phyloP scores from a whole-genome alignment of 2,329 filamentous ascomycete genomes.

The Pseudogymnoascus sp. region DNA sequence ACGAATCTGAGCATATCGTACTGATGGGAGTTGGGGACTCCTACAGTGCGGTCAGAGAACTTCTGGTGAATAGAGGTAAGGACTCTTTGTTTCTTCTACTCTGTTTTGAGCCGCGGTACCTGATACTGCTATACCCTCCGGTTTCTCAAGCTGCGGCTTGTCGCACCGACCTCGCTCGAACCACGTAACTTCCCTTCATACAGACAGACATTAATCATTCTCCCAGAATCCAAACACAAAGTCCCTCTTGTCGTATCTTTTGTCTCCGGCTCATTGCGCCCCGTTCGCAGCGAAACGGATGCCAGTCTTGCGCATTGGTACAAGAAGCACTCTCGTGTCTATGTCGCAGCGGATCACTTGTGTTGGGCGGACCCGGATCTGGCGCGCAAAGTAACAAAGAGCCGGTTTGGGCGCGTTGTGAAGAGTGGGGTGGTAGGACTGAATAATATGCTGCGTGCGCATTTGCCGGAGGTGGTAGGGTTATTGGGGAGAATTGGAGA shows the following conservation, averaged over 20 bases:
- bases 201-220: constrained; percentile 17
- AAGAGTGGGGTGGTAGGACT: constrained; percentile 43
- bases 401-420: constrained; percentile 52
- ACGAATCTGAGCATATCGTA: constrained; percentile 66
- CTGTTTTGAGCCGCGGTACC: neutral
- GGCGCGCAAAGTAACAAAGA: constrained; percentile 50
- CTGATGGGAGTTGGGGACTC: constrained; percentile 86
- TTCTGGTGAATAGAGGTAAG: constrained; percentile 68
- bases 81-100: neutral
- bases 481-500: constrained; percentile 36
- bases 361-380: constrained; percentile 64
- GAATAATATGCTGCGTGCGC: constrained; percentile 49
- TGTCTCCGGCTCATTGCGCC: constrained; percentile 66
- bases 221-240: constrained; percentile 53
- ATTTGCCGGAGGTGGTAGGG: constrained; percentile 42
- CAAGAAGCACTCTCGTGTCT: constrained; percentile 70
- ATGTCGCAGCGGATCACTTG: constrained; percentile 65
- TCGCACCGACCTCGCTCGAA: neutral
- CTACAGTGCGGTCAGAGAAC: constrained; percentile 72
- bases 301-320: constrained; percentile 74
- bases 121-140: neutral
- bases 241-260: constrained; percentile 73
- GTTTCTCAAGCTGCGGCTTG: neutral
- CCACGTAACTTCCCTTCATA: neutral
- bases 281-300: constrained; percentile 72